A percentile compares a stretch with the other conserved stretches of the same genome.
Evolutionary conservation across 2,329 filamentous ascomycete genomes (phyloP).

Genomic region (Colletotrichum musicola): DNA sequence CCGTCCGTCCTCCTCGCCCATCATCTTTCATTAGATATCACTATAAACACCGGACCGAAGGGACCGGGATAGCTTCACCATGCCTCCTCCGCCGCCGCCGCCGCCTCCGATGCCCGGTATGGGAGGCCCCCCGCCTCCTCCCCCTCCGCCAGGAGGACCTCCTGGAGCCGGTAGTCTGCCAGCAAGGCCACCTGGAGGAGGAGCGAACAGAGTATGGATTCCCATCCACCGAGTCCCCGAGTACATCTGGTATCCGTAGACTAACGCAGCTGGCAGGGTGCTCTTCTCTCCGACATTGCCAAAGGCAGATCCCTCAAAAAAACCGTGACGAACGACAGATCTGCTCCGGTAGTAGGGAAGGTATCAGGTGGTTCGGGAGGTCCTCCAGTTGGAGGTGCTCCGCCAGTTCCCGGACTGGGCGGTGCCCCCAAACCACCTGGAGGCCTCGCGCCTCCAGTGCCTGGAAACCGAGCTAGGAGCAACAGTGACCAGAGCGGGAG

Average conservation of each 20-base stretch:
- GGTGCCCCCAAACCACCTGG: slow-evolving; percentile 64
- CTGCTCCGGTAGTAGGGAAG: slow-evolving; percentile 78
- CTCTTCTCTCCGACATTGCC: slow-evolving; percentile 86
- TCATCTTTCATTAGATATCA: background rate
- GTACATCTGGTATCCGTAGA: too few species aligned
- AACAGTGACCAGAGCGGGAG: slow-evolving; percentile 80
- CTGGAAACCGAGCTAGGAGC: slow-evolving; percentile 79
- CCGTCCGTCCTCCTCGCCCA: background rate
- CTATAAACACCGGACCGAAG: background rate
- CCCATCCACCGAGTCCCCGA: background rate
- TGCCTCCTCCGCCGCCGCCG: slow-evolving; percentile 75
- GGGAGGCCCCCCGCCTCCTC: slow-evolving; percentile 73
- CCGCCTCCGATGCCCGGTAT: slow-evolving; percentile 70
- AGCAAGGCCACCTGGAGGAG: slow-evolving; percentile 66
- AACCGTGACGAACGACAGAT: slow-evolving; percentile 91
- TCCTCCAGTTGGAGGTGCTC: slow-evolving; percentile 79
- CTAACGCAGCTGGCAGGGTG: slow-evolving; percentile 69
- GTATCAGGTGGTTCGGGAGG: slow-evolving; percentile 66
- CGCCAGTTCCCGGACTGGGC: slow-evolving; percentile 77
- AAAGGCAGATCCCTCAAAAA: slow-evolving; percentile 88
- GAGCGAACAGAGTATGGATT: slow-evolving; percentile 70
- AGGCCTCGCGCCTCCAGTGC: slow-evolving; percentile 78
- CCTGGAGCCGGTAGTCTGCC: slow-evolving; percentile 63
- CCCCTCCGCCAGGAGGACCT: slow-evolving; percentile 65
- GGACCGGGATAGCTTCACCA: slow-evolving; percentile 39